Evolutionary conservation across 768 basidiomycete species (phyloP), one percentile per base, ranked within the genome.

Genomic region (Serendipita sp.): DNA sequence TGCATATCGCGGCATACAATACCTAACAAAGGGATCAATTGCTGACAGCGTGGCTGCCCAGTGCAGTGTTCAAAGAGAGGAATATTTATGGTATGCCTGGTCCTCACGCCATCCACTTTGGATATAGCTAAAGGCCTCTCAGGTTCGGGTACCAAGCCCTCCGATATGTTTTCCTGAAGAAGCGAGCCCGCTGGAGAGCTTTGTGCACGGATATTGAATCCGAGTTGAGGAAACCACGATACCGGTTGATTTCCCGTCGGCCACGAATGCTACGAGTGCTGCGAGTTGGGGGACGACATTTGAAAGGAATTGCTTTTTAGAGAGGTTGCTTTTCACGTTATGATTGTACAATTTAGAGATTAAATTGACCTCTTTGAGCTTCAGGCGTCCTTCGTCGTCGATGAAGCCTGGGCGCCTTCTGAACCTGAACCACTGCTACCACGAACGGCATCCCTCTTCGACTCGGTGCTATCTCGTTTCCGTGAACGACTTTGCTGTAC

Each of bases 71-170:
- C 74, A 79, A 62, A 82, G 80, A 69, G 65, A 69, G 2, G 72
- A 78, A 30, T 78, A 86, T 20, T 66, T 77, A 34, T 92, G 89
- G 90, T 90, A 67, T 67, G 79, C 66, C 28, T 7, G 7, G n/a
- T 58, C 53, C 53, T 28, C 16, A 28, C 44, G 48, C 20, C 50
- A 42, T 62, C 62, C 3, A 20, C 34, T n/a, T 33, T 22, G 9
- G n/a, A 34, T 17, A 20, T 11, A 33, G 11, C 26, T 44, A 63
- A 20, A 33, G 31, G 33, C 22, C 11, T 4, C 42, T 16, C 66
- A 94, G 91, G 90, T 79, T 94, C 24, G 88, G 90, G 43, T 78
- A 78, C 50, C 84, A 85, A 64, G 92, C 92, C 2, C 93, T 94
- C 71, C 77, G 82, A 68, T 73, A 79, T 9, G 77, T 90, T 60